Base-by-base conservation (phyloP, 768 basidiomycete species). In the Suillus decipiens region DNA sequence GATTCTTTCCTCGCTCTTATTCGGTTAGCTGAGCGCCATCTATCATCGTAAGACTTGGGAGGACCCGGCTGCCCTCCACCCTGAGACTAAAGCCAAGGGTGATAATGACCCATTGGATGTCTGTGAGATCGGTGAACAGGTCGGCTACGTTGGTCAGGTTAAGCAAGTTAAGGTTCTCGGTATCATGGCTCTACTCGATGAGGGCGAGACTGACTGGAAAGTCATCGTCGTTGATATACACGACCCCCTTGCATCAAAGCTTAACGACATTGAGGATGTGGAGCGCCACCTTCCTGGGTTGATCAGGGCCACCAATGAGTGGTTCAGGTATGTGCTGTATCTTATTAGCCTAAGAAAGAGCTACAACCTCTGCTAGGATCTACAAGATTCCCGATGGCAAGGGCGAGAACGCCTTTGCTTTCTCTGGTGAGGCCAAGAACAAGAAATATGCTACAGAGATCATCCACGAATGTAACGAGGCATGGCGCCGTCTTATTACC, bases 131-230 rank as follows among this genome's bases (percentile, higher is more conserved):
- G 97, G 97, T 66, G 97, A 99, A 78, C 93, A 96, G 77, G 92
- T 99, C 71, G 97, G 96, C 69, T 94, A 95, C 77, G 87, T 89
- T 66, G 97, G 97, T 62, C 96, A 99, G 77, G 86, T 99, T 78
- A 99, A 99, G 83, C 97, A 98, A 78, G 97, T 99, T 87, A 99
- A 99, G 84, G 92, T 99, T 68, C 93, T 99, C 72, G 97, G 97
- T 66, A 96, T 99, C 86, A 99, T 99, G 96, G 97, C 97, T 63
- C 84, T 99, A 63, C 89, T 99, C 69, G 97, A 99, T 75, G 97
- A 99, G 77, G 97, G 97, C 71, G 97, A 99, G 83, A 99, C 97
- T 68, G 97, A 99, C 83, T 99, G 97, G 97, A 99, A 99, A 80
- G 93, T 99, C 81, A 87, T 99, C 78, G 97, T 96, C 75, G 94